These are phyloP conservation scores for Choiromyces venosus DNA, from an alignment of 495 filamentous ascomycete genomes.

Conservation along the genomic window DNA sequence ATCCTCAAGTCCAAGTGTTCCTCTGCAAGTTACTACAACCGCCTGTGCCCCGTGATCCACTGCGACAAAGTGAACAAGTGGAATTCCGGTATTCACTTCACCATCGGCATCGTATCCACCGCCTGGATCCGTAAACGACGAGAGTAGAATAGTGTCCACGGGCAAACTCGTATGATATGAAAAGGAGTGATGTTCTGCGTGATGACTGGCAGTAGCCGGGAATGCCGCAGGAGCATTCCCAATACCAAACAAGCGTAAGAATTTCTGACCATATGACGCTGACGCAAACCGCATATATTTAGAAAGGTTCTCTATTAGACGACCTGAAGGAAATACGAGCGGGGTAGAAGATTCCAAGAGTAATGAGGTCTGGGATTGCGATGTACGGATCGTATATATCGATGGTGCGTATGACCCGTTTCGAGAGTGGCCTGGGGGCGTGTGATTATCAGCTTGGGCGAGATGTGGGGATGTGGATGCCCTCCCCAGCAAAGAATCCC, in stretches of 20 bases:
- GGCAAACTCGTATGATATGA: constrained; percentile 65
- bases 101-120: constrained; percentile 68
- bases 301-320: constrained; percentile 65
- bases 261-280: constrained; percentile 67
- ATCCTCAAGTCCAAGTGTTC: constrained; percentile 75
- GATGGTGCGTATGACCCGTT: constrained; percentile 52
- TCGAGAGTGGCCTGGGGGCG: constrained; percentile 39
- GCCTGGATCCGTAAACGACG: constrained; percentile 68
- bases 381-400: constrained; percentile 64
- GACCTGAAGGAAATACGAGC: constrained; percentile 61
- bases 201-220: constrained; percentile 43
- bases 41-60: constrained; percentile 73
- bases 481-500: constrained; percentile 13
- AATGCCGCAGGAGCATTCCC: constrained; percentile 48
- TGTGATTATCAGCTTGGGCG: constrained; percentile 18
- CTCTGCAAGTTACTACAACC: constrained; percentile 68
- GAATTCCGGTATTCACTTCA: constrained; percentile 65
- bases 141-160: constrained; percentile 63
- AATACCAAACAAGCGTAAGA: constrained; percentile 66
- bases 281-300: constrained; percentile 74
- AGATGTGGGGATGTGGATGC: constrained; percentile 14
- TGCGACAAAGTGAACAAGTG: constrained; percentile 71
- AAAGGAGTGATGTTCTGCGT: constrained; percentile 65
- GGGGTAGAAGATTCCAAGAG: constrained; percentile 56
- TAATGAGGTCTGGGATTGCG: constrained; percentile 61